Base-by-base conservation (phyloP, 1,139 yeast species). In the Zygosaccharomyces pseudobailii region DNA sequence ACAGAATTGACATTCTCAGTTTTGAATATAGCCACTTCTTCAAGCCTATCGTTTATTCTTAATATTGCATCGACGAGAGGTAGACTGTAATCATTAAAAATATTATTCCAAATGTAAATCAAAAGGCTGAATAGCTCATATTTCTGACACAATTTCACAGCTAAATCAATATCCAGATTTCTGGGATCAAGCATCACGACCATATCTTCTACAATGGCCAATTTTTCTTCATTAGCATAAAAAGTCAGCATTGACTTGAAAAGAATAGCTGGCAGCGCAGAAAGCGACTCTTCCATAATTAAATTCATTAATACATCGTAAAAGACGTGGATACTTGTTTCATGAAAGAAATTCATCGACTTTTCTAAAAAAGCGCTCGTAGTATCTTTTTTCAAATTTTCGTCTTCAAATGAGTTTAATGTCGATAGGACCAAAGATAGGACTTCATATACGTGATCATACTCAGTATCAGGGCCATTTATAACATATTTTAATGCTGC, bases 101-200 rank as follows among this genome's bases (percentile, higher is more conserved):
- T 70, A 19, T 68, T 71, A 53, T 80, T 86, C 83, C 88, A 84
- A 28, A 89, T 75, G 62, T 81, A 87, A 0, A 80, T 74, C 42
- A 78, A 67, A 28, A 87, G 77, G 46, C 85, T 92, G 31, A 72
- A 69, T 6, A 87, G 69, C 9, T 74, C 69, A 55, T 82, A 69
- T 49, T 74, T 60, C 25, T 70, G 68, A 61, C 95, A 85, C 27
- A 87, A 67, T 20, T 71, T 72, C 21, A 86, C 73, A 0, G 92
- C 80, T 27, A 83, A 65, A 64, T 89, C 95, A 38, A 88, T 74
- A 61, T 89, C 96, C 49, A 89, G 71, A n/a, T 79, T 72, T 3
- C 69, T 56, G 9, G 84, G 73, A 57, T 87, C 88, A 22, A 88
- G 65, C 8, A 79, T 67, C 56, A 94, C 83, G 13, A 88, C 69